Evolutionary conservation across 495 filamentous ascomycete species (phyloP).

Genomic region (Penicillium antarcticum): DNA sequence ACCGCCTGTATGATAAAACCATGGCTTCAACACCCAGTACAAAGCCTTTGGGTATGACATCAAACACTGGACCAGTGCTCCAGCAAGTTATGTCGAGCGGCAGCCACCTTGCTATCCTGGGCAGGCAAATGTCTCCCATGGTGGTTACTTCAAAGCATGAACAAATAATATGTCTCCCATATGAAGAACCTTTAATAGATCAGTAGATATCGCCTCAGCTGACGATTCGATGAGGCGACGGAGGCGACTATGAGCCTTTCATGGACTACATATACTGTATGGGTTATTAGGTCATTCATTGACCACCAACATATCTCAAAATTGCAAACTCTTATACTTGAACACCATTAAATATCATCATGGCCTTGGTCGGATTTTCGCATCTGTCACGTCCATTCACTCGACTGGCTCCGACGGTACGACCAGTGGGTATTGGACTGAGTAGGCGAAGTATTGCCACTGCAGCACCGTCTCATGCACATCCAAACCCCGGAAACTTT

Average conservation of each 20-base stretch:
- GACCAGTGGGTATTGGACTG: conserved; percentile 1
- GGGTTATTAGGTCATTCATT: too few relatives aligned
- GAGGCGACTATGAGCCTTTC: background rate
- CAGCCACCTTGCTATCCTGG: too few relatives aligned
- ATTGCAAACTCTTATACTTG: background rate
- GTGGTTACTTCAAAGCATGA: background rate
- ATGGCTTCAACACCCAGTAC: background rate
- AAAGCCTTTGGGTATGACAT: conserved; percentile 1
- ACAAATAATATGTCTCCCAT: background rate
- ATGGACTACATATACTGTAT: background rate
- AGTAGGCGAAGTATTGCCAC: conserved; percentile 10
- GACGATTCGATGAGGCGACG: background rate
- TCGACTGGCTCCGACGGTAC: background rate
- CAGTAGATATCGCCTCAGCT: background rate
- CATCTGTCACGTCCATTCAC: conserved; percentile 3
- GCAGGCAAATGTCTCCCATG: background rate
- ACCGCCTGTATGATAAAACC: background rate
- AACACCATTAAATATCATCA: background rate
- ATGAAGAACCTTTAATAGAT: background rate
- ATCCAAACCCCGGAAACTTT: conserved; percentile 61
- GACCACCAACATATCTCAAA: background rate
- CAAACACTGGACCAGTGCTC: background rate
- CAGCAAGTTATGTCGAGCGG: background rate
- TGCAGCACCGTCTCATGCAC: conserved; percentile 12
- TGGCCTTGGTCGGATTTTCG: background rate